Evolutionary conservation across 2,329 filamentous ascomycete genomes (phyloP).

Genomic region (Lachnellula occidentalis): DNA sequence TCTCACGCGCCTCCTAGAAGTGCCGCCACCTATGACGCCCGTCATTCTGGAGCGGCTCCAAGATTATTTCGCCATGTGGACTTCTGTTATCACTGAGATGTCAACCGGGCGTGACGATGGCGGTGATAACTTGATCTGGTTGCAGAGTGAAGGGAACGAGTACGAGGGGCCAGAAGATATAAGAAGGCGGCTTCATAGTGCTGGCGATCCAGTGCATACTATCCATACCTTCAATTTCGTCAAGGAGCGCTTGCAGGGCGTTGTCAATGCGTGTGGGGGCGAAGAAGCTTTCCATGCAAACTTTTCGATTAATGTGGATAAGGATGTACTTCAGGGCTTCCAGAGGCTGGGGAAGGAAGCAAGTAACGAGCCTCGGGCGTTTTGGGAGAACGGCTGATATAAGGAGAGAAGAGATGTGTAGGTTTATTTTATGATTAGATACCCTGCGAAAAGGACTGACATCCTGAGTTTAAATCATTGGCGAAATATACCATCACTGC

Average conservation of each 20-base stretch:
- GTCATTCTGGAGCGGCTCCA: conserved; percentile 60
- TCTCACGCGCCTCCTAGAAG: conserved; percentile 65
- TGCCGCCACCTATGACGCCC: conserved; percentile 45
- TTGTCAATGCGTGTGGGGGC: conserved; percentile 58
- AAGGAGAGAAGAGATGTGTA: background rate
- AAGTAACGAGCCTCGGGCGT: background rate
- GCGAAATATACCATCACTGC: too few species aligned
- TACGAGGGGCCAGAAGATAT: conserved; percentile 53
- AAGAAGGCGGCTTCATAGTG: conserved; percentile 46
- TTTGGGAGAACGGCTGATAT: conserved; percentile 5
- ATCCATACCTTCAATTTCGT: conserved; percentile 62
- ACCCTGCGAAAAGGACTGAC: background rate
- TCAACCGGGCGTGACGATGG: conserved; percentile 52
- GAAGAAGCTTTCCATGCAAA: conserved; percentile 60
- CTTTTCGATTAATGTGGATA: conserved; percentile 71
- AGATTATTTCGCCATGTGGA: conserved; percentile 72
- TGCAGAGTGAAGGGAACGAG: conserved; percentile 38
- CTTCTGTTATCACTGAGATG: conserved; percentile 60
- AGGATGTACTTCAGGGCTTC: conserved; percentile 64
- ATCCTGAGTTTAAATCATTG: too few species aligned
- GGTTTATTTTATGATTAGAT: background rate
- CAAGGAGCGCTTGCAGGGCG: conserved; percentile 51
- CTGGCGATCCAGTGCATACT: conserved; percentile 61
- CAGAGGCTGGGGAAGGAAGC: conserved; percentile 32
- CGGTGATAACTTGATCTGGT: conserved; percentile 48